Percentiles rank a stretch among this genome's conserved stretches.
Conservation (phyloP, 768 basidiomycete genomes). For the Russula abietina region DNA sequence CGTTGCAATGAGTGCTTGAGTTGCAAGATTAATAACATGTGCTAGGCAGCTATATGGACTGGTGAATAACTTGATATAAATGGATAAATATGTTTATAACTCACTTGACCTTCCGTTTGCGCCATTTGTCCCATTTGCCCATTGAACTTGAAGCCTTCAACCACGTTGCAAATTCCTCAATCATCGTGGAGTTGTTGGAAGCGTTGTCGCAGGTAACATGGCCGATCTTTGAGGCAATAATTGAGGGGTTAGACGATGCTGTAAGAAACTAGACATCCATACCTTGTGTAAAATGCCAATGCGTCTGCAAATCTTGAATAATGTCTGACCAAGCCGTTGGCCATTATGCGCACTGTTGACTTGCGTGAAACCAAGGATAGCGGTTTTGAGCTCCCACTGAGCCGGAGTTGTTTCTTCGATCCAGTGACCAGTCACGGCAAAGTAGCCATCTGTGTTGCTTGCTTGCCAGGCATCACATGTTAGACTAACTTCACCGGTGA, state of each 20-base stretch:
- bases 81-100: not conserved
- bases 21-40: not conserved
- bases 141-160: not conserved
- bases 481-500: not conserved
- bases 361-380: not conserved
- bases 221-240: not conserved
- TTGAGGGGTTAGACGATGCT: not conserved
- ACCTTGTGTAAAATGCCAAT: not conserved
- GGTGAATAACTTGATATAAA: not conserved
- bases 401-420: not conserved
- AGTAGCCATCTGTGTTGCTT: not conserved
- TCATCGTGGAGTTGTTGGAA: not conserved
- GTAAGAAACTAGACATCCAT: not conserved
- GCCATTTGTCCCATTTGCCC: not conserved
- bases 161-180: not conserved
- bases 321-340: not conserved
- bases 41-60: not conserved
- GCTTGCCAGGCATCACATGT: not conserved
- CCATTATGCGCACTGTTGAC: not conserved
- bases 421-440: not conserved
- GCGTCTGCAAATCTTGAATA: not conserved
- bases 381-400: not conserved
- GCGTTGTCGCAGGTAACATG: not conserved
- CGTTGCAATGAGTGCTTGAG: not conserved
- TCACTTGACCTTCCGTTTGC: not conserved